A percentile compares a stretch with the other conserved stretches of the same genome.
phyloP scores from a whole-genome alignment of 306 rosid species.

The Trifolium pratense region DNA sequence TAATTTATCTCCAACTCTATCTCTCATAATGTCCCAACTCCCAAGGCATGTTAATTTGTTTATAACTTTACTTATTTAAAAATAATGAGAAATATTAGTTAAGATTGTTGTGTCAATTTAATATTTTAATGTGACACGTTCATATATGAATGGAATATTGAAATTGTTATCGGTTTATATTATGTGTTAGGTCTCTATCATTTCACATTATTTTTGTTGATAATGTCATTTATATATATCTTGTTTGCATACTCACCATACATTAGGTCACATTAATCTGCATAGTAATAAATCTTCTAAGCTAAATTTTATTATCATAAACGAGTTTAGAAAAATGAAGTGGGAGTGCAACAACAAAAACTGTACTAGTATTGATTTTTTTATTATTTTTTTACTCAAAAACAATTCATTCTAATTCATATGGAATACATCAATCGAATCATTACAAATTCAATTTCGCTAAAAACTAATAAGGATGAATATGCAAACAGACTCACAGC shows the following conservation, averaged over 20 bases:
- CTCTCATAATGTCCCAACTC: no score
- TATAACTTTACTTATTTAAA: no score
- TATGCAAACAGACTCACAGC: no score
- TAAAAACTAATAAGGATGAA: no score
- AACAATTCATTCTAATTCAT: no score
- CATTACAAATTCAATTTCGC: no score
- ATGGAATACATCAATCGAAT: no score
- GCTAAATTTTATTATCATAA: neutral
- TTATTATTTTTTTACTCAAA: no score
- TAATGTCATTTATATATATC: neutral
- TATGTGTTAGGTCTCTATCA: slow-evolving; percentile 1
- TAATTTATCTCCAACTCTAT: no score
- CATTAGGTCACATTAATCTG: neutral
- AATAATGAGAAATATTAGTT: neutral
- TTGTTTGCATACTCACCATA: slow-evolving; percentile 28
- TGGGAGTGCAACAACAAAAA: no score
- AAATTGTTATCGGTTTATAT: neutral
- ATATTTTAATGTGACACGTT: slow-evolving; percentile 11
- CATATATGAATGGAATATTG: neutral
- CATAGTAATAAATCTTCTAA: neutral
- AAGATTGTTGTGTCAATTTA: slow-evolving; percentile 6
- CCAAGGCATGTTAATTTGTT: no score
- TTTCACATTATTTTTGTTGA: slow-evolving; percentile 6
- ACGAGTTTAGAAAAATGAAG: neutral
- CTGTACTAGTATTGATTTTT: no score